Evolutionary conservation across 164 flowering plant genomes (phyloP).

Genomic region (Vitis rotundifolia): DNA sequence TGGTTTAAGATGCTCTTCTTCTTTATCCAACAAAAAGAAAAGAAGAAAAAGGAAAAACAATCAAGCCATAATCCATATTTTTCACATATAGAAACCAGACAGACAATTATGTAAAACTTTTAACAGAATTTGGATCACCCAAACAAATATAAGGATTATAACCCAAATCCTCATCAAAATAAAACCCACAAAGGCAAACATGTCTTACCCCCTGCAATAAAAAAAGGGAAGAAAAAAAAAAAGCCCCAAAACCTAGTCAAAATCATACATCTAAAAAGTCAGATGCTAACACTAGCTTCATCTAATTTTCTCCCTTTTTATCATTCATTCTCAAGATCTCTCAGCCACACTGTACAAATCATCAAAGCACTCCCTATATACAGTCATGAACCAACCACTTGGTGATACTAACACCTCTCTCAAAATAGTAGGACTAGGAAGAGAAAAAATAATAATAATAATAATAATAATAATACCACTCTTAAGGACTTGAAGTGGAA

Average conservation of each 20-base stretch:
- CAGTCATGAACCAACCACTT: constrained; percentile 18
- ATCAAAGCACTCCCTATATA: constrained; percentile 34
- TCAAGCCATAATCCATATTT: background rate
- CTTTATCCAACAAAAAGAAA: too few relatives aligned
- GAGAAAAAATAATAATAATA: background rate
- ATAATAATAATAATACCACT: background rate
- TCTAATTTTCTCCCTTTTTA: constrained; percentile 1
- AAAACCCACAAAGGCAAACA: constrained; percentile 20
- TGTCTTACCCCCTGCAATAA: background rate
- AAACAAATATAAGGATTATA: constrained; percentile 23
- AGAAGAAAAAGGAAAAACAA: too few relatives aligned
- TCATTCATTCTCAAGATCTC: constrained; percentile 9
- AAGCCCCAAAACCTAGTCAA: constrained; percentile 12
- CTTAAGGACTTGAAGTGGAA: constrained; percentile 45
- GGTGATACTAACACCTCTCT: constrained; percentile 13
- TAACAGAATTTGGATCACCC: constrained; percentile 28
- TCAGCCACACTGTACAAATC: constrained; percentile 44
- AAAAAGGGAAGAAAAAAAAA: background rate
- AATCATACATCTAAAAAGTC: constrained; percentile 28
- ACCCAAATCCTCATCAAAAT: constrained; percentile 28
- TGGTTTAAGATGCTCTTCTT: too few relatives aligned
- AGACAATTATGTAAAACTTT: background rate
- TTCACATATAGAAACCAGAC: constrained; percentile 7
- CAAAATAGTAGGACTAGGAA: background rate
- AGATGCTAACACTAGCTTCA: constrained; percentile 17